Percentiles rank a stretch among this genome's conserved stretches.
Conservation (phyloP, 495 filamentous ascomycete species). For the Niebla homalea region DNA sequence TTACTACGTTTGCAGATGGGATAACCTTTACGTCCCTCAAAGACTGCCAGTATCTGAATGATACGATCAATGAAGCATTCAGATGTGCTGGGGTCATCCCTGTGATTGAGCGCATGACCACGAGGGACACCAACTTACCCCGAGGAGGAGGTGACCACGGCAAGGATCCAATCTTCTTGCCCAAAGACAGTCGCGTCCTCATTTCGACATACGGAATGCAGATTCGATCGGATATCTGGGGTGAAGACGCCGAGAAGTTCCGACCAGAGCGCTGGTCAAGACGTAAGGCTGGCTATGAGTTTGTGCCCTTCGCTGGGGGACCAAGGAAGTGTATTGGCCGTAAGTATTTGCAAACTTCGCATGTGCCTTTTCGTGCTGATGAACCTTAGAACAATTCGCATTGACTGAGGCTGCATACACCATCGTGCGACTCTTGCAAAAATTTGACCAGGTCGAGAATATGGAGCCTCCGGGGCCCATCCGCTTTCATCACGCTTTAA, state of each 20-base stretch:
- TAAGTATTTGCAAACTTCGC: background rate
- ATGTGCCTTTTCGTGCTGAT: background rate
- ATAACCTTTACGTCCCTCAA: background rate
- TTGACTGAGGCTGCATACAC: constrained; percentile 35
- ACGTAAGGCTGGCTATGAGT: constrained; percentile 34
- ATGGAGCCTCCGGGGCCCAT: constrained; percentile 14
- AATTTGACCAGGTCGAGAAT: constrained; percentile 34
- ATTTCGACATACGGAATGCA: constrained; percentile 37
- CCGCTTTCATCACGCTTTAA: constrained; percentile 29
- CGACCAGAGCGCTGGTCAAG: constrained; percentile 42
- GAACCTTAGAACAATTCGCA: constrained; percentile 30
- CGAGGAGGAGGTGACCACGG: constrained; percentile 52
- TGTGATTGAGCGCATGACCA: constrained; percentile 33
- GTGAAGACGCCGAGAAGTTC: constrained; percentile 36
- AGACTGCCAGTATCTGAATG: background rate
- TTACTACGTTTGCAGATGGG: constrained; percentile 6
- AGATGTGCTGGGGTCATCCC: constrained; percentile 40
- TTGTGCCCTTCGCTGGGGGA: constrained; percentile 44
- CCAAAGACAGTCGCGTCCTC: constrained; percentile 28
- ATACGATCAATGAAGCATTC: background rate
- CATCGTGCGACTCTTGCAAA: constrained; percentile 41
- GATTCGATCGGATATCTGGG: constrained; percentile 41
- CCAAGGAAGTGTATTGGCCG: constrained; percentile 35
- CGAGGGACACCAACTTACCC: constrained; percentile 38
- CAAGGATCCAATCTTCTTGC: constrained; percentile 33